These are phyloP conservation scores for Epichloe baconii DNA, from an alignment of 2,329 filamentous ascomycete genomes.

Conservation along the genomic window DNA sequence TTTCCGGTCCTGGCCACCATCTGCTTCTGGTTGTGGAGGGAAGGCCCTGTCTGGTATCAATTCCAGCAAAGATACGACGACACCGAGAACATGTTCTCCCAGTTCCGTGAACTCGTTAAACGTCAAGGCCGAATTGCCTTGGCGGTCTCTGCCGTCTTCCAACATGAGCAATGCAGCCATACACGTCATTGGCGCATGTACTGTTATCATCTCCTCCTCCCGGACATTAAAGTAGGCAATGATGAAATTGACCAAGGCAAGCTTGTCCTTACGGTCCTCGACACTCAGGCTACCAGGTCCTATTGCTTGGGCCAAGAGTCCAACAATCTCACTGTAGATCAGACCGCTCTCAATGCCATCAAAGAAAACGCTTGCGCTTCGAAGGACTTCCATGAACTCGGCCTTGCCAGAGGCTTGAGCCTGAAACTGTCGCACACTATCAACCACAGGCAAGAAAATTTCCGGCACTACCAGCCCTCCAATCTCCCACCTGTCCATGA, in stretches of 20 bases:
- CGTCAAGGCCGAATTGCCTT: constrained; percentile 19
- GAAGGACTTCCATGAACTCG: constrained; percentile 74
- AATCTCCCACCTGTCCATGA: constrained; percentile 98
- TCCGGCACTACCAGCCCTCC: constrained; percentile 79
- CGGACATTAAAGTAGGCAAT: constrained; percentile 79
- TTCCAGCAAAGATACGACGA: constrained; percentile 45
- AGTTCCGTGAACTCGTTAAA: constrained; percentile 18
- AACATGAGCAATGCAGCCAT: constrained; percentile 50
- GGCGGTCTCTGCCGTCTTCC: constrained; percentile 33
- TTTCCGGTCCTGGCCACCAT: constrained; percentile 5
- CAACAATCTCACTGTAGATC: constrained; percentile 74
- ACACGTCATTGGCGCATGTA: constrained; percentile 64
- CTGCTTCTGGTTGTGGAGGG: constrained; percentile 12
- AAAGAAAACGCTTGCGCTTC: constrained; percentile 91
- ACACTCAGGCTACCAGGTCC: constrained; percentile 29
- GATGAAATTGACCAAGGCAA: constrained; percentile 70
- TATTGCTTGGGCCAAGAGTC: constrained; percentile 50
- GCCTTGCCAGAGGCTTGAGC: constrained; percentile 46
- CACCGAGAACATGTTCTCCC: constrained; percentile 25
- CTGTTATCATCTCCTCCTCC: constrained; percentile 88
- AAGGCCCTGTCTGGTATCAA: constrained; percentile 54
- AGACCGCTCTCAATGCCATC: constrained; percentile 91
- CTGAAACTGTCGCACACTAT: constrained; percentile 67
- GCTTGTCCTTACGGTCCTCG: constrained; percentile 43
- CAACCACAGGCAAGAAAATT: constrained; percentile 75